Percentiles rank a stretch among this genome's conserved stretches.
phyloP scores from a whole-genome alignment of 495 filamentous ascomycete species.

The Cryomyces minteri region DNA sequence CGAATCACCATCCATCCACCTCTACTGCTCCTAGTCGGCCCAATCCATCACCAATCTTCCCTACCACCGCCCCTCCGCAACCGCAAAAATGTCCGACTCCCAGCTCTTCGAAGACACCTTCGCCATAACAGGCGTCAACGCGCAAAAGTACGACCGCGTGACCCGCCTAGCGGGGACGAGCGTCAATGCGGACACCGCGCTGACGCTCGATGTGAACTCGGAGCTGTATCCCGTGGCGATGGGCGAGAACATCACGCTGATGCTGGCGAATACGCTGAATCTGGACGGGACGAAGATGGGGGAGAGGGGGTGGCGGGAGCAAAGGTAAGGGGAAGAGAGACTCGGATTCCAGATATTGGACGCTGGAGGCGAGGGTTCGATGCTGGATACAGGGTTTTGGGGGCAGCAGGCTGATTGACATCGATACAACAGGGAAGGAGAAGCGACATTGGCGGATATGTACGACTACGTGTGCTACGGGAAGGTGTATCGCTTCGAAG shows the following conservation, averaged over 20 bases:
- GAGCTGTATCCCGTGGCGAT: constrained; percentile 66
- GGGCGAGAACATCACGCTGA: constrained; percentile 57
- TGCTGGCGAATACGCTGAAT: constrained; percentile 65
- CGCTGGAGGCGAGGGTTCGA: not conserved
- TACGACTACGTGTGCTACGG: constrained; percentile 97
- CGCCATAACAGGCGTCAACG: constrained; percentile 56
- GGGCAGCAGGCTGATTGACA: not conserved
- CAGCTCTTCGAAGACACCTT: constrained; percentile 88
- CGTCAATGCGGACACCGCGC: constrained; percentile 45
- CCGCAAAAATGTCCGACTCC: constrained; percentile 33
- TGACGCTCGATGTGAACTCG: constrained; percentile 84
- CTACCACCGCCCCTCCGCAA: no score
- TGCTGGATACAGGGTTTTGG: not conserved
- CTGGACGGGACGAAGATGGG: constrained; percentile 67
- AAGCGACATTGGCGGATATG: constrained; percentile 49
- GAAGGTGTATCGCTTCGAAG: constrained; percentile 95
- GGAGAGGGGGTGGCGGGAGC: constrained; percentile 61
- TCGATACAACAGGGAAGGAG: not conserved
- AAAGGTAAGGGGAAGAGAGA: constrained; percentile 14
- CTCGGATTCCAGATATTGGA: not conserved
- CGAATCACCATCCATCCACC: no score
- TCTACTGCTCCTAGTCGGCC: no score
- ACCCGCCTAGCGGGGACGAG: constrained; percentile 58
- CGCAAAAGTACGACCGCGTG: constrained; percentile 87
- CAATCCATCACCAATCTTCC: no score